Conservation (phyloP, 2,329 filamentous ascomycete species). For the Colletotrichum siamense region DNA sequence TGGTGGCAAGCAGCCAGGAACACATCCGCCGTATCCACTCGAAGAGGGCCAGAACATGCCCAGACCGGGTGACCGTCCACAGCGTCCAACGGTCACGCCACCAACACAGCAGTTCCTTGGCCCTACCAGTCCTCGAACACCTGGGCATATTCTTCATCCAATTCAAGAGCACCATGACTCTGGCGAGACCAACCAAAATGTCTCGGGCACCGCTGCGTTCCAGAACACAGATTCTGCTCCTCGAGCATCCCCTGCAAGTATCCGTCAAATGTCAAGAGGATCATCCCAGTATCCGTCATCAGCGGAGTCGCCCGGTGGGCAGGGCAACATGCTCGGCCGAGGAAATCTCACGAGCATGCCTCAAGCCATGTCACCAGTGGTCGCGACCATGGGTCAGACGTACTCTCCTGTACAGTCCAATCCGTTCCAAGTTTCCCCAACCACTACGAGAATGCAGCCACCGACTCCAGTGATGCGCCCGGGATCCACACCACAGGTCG, state of each 20-base stretch:
- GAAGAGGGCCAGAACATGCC: background rate
- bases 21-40: background rate
- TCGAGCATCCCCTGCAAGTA: background rate
- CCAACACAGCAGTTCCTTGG: background rate
- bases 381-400: background rate
- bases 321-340: background rate
- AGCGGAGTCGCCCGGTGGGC: background rate
- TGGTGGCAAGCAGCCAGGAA: background rate
- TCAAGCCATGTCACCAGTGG: background rate
- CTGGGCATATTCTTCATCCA: conserved; percentile 19
- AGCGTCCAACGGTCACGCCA: background rate
- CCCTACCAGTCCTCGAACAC: background rate
- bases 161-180: conserved; percentile 22
- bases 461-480: background rate
- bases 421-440: background rate
- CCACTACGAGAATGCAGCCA: background rate
- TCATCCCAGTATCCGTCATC: conserved; percentile 12
- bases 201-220: too few relatives aligned
- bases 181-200: background rate
- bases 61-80: background rate
- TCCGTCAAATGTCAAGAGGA: background rate
- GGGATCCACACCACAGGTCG: background rate
- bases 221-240: background rate
- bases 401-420: background rate
- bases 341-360: background rate